Evolutionary conservation across 1,284 basidiomycete genomes (phyloP), one percentile per base, ranked within the genome.

Genomic region (Trametes pubescens): DNA sequence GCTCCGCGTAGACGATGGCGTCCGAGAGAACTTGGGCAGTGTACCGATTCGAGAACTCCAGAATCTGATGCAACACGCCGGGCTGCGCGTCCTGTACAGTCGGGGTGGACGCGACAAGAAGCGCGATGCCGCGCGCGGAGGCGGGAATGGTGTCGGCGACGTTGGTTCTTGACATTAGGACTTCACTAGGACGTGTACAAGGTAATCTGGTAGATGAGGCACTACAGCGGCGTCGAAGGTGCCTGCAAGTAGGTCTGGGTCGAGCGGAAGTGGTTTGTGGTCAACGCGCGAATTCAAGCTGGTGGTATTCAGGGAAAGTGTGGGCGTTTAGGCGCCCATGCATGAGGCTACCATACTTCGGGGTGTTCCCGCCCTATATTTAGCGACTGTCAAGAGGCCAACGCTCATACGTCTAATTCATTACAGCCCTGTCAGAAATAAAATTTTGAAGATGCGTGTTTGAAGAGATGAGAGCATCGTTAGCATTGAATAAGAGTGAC

Each of bases 41-140:
- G 78, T 99, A 99, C 79, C 97, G 85, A 76, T 98, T 92, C 0
- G 97, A 90, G 76, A 99, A 98, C 78, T 99, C 97, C 60, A 99
- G 87, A 5, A 99, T 86, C 76, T 98, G 96, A 71, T 97, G 92
- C 1, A 99, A 85, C 2, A 99, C 97, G 2, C 91, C 91, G 7
- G 96, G 96, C 71, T 99, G 96, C 7, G 93, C 90, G 78, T 99
- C 96, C 67, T 95, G 90, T 0, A 99, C 91, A 5, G 90, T 86
- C 4, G 97, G 96, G n/a, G 95, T 95, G 0, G 95, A 93, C 3
- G 96, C 94, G 29, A 99, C 86, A 37, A 99, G 87, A 38, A 99
- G 86, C 0, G 97, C 95, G 56, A 99, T 95, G 34, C 96, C 86
- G 34, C 96, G 87, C 11, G 95, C 96, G 66, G 96, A 96, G 38